Evolutionary conservation across 306 rosid species (phyloP).

Genomic region (Pachyrhizus erosus): DNA sequence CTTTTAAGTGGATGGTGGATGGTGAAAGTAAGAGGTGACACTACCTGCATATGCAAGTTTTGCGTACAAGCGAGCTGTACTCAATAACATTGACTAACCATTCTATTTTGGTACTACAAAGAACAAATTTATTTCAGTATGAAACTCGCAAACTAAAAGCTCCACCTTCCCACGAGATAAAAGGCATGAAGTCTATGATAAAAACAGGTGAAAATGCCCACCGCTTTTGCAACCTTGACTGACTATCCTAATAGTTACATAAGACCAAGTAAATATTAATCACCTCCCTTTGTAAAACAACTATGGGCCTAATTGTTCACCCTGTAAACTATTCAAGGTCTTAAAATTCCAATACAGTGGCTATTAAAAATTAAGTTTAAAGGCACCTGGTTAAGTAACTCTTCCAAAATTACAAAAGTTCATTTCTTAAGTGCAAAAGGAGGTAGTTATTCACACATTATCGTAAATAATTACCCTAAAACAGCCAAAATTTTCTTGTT

Average conservation of each 20-base stretch:
- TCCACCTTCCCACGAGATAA: background rate
- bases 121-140: conserved; percentile 60
- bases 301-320: background rate
- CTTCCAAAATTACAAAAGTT: conserved; percentile 34
- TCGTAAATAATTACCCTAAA: conserved; percentile 38
- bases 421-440: background rate
- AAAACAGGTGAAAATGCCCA: conserved; percentile 42
- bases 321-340: background rate
- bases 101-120: conserved; percentile 72
- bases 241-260: conserved; percentile 75
- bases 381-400: background rate
- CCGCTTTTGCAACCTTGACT: conserved; percentile 76
- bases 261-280: conserved; percentile 60
- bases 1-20: conserved; percentile 80
- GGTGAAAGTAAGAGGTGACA: conserved; percentile 78
- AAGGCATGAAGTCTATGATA: background rate
- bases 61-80: conserved; percentile 75
- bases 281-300: background rate
- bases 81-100: conserved; percentile 70
- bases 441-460: conserved; percentile 28
- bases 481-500: conserved; percentile 31
- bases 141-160: background rate
- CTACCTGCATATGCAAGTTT: conserved; percentile 72
- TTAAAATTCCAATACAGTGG: background rate
- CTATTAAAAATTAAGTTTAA: conserved; percentile 26